Conservation (phyloP, 331 rosid species). For the Quercus phellos region DNA sequence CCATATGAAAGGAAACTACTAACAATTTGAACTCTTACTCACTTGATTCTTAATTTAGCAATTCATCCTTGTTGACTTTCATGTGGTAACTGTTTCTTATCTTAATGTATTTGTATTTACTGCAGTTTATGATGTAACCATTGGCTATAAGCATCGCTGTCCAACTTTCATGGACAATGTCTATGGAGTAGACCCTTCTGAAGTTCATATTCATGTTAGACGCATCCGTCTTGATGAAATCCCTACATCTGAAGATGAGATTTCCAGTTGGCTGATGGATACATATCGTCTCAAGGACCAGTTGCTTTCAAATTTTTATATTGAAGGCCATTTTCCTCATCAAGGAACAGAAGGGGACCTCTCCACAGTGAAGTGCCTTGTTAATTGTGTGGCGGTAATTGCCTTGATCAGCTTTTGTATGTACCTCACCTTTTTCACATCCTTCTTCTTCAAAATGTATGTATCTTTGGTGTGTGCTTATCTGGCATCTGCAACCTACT, state of each 20-base stretch:
- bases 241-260: slow-evolving; percentile 53
- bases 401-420: slow-evolving; percentile 34
- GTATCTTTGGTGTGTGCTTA: slow-evolving; percentile 54
- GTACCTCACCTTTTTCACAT: slow-evolving; percentile 35
- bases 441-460: slow-evolving; percentile 57
- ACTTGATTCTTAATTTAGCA: neutral
- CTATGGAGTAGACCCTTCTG: slow-evolving; percentile 66
- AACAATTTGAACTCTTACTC: neutral
- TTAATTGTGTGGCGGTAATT: slow-evolving; percentile 38
- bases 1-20: neutral
- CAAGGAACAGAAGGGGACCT: slow-evolving; percentile 51
- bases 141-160: slow-evolving; percentile 58
- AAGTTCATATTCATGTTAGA: slow-evolving; percentile 63
- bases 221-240: slow-evolving; percentile 38
- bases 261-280: slow-evolving; percentile 46
- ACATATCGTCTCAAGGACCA: slow-evolving; percentile 51
- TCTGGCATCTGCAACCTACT: slow-evolving; percentile 52
- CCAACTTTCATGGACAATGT: slow-evolving; percentile 79
- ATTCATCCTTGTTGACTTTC: neutral
- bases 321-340: slow-evolving; percentile 57
- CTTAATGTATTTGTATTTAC: slow-evolving; percentile 1
- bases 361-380: slow-evolving; percentile 41
- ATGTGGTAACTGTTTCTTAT: neutral
- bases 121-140: slow-evolving; percentile 73
- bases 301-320: slow-evolving; percentile 53